Conservation (phyloP, 257 asterid species). For the Galeopsis tetrahit region DNA sequence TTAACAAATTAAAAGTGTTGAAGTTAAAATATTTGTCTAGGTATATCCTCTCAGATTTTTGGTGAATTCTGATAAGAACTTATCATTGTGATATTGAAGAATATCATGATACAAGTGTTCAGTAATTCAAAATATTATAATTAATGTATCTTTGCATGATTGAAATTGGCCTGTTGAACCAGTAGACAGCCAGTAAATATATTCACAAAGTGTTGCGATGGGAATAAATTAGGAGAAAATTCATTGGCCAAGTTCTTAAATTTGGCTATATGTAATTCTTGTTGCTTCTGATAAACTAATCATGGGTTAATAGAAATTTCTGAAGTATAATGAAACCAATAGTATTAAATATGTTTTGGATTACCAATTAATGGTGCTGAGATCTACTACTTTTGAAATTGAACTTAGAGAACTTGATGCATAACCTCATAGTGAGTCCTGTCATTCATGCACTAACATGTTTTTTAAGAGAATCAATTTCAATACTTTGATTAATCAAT, state of each 20-base stretch:
- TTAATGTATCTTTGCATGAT: neutral
- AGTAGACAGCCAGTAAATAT: neutral
- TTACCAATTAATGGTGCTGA: conserved; percentile 15
- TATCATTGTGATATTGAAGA: neutral
- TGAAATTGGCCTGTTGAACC: neutral
- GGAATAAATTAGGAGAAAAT: neutral
- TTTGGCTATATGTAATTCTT: conserved; percentile 14
- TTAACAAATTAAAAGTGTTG: neutral
- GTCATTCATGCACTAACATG: neutral
- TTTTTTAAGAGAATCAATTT: conserved; percentile 8
- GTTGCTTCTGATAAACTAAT: neutral
- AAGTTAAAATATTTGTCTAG: conserved; percentile 2
- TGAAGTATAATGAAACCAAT: conserved; percentile 6
- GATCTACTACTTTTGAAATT: conserved; percentile 8
- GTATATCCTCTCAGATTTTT: conserved; percentile 24
- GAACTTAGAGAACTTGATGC: neutral
- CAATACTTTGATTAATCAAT: neutral
- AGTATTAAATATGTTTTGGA: conserved; percentile 4
- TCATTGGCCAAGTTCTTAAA: conserved; percentile 8
- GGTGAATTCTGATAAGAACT: conserved; percentile 15
- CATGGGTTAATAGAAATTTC: neutral
- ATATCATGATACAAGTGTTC: conserved; percentile 19
- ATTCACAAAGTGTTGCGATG: neutral
- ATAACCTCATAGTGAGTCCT: neutral
- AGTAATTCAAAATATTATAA: conserved; percentile 1